A percentile compares a stretch with the other conserved stretches of the same genome.
phyloP scores from a whole-genome alignment of 1,139 yeast genomes.

The Saccharomyces hybrid region DNA sequence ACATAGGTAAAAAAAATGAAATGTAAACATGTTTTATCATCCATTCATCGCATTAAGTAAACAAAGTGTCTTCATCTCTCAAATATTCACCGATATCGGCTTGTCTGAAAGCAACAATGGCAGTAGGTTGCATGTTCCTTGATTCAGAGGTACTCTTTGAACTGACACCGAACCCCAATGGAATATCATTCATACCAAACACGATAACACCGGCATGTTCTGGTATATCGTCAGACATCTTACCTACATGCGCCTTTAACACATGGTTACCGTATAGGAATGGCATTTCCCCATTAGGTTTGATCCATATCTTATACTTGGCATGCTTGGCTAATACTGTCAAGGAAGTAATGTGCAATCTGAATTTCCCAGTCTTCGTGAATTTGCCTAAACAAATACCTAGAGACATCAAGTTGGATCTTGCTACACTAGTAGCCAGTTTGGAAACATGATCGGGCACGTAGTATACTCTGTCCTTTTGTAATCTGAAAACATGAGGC shows the following conservation, averaged over 20 bases:
- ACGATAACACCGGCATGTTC: conserved; percentile 95
- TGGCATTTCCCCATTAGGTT: conserved; percentile 97
- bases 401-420: conserved; percentile 82
- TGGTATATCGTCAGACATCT: conserved; percentile 95
- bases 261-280: conserved; percentile 94
- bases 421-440: conserved; percentile 81
- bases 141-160: conserved; percentile 90
- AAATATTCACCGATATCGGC: conserved; percentile 96
- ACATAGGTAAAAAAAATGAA: not conserved
- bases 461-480: conserved; percentile 92
- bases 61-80: conserved; percentile 94
- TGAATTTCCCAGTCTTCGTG: conserved; percentile 94
- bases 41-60: conserved; percentile 45
- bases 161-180: conserved; percentile 92
- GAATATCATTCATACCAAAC: conserved; percentile 84
- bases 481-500: conserved; percentile 91
- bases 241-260: conserved; percentile 91
- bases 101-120: conserved; percentile 91
- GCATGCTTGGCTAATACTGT: conserved; percentile 80
- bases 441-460: conserved; percentile 77
- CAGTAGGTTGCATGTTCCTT: conserved; percentile 83
- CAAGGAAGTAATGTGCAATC: conserved; percentile 88
- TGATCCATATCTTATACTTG: conserved; percentile 91
- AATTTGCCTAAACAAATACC: conserved; percentile 94
- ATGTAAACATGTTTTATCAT: not conserved